phyloP scores from a whole-genome alignment of 1,284 basidiomycete genomes.

The Fomitopsis schrenkii region DNA sequence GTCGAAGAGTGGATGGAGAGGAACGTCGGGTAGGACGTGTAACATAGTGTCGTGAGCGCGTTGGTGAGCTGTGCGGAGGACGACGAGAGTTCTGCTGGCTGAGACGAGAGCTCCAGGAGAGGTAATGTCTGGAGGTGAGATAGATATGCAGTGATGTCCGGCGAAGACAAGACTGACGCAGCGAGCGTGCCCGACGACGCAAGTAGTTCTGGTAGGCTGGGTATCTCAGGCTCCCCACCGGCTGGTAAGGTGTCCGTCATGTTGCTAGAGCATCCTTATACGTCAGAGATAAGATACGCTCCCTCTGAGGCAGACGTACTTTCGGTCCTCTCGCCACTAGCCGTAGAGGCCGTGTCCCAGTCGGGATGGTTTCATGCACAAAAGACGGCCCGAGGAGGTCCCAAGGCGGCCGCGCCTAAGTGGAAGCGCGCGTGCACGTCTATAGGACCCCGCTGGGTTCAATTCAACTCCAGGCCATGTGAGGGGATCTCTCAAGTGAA shows the following conservation, averaged over 20 bases:
- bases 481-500: too few species aligned
- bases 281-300: too few species aligned
- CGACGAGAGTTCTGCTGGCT: conserved; percentile 72
- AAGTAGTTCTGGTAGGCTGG: conserved; percentile 3
- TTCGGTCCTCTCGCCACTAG: too few species aligned
- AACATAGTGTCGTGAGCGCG: conserved; percentile 84
- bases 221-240: conserved; percentile 1
- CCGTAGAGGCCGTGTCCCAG: too few species aligned
- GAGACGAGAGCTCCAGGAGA: conserved; percentile 60
- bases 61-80: conserved; percentile 82
- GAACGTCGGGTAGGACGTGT: conserved; percentile 86
- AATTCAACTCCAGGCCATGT: too few species aligned
- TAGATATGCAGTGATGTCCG: conserved; percentile 44
- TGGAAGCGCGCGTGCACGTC: too few species aligned
- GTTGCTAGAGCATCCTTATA: too few species aligned
- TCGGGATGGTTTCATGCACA: too few species aligned
- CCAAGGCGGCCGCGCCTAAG: too few species aligned
- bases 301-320: too few species aligned
- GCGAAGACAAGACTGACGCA: conserved; percentile 7
- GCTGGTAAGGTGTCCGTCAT: neutral
- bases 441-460: too few species aligned
- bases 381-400: too few species aligned
- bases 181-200: conserved; percentile 1
- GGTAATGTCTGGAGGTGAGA: conserved; percentile 61
- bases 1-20: conserved; percentile 76